Percentiles rank a stretch among this genome's conserved stretches.
phyloP scores from a whole-genome alignment of 2,329 filamentous ascomycete genomes.

The Fusarium denticulatum region DNA sequence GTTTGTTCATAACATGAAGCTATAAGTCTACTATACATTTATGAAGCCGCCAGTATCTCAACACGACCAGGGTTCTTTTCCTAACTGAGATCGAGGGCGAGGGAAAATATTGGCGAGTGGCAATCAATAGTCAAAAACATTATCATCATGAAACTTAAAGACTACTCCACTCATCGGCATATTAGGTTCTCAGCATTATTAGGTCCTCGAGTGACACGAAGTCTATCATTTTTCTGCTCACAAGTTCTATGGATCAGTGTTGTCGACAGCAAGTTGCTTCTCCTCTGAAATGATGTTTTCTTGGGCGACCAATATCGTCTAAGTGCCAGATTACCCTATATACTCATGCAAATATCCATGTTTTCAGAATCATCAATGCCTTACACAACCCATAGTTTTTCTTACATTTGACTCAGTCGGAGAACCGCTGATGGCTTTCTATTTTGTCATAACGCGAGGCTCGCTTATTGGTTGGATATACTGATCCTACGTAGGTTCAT shows the following conservation, averaged over 20 bases:
- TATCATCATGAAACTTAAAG: not conserved
- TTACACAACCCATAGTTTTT: not conserved
- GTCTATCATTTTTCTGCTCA: not conserved
- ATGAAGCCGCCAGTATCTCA: not conserved
- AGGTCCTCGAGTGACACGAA: not conserved
- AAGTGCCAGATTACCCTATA: not conserved
- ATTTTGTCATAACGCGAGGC: not conserved
- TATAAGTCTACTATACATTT: not conserved
- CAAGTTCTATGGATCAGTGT: not conserved
- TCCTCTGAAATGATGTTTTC: not conserved
- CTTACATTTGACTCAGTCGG: too few relatives aligned
- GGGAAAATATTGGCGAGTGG: not conserved
- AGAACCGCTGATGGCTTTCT: too few relatives aligned
- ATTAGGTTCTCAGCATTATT: not conserved
- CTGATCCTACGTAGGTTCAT: too few relatives aligned
- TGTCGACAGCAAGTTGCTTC: not conserved
- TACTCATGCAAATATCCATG: not conserved
- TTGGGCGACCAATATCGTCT: rapidly evolving
- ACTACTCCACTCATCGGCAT: not conserved
- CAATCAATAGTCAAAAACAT: not conserved
- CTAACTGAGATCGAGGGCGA: not conserved
- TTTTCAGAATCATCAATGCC: not conserved
- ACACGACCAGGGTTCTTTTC: not conserved
- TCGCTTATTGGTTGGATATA: not conserved
- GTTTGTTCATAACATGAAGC: not conserved